phyloP scores from a whole-genome alignment of 2,329 filamentous ascomycete species.

The Sporothrix globosa region DNA sequence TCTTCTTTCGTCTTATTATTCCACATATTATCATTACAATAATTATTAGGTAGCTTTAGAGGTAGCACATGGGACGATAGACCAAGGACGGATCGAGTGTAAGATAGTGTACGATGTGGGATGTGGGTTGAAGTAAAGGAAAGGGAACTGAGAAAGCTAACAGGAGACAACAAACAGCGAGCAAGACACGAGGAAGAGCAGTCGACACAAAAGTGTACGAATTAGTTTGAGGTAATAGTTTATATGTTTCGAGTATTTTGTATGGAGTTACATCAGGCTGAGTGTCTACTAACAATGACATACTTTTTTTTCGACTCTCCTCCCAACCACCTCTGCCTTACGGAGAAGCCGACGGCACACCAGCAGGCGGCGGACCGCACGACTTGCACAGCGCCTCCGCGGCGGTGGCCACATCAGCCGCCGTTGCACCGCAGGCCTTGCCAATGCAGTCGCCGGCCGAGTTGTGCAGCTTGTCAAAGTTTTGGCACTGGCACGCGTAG shows the following conservation, averaged over 20 bases:
- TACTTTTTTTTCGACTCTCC: no score
- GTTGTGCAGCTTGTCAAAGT: constrained; percentile 22
- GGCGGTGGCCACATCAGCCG: constrained; percentile 6
- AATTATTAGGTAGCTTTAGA: not conserved
- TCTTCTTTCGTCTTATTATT: not conserved
- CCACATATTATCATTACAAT: not conserved
- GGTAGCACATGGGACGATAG: not conserved
- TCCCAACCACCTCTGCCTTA: no score
- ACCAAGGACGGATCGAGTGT: not conserved
- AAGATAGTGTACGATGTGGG: not conserved
- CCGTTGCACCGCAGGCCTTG: constrained; percentile 20
- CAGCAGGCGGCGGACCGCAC: not conserved
- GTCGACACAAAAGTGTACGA: no score
- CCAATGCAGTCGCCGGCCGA: constrained; percentile 24
- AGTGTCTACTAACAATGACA: no score
- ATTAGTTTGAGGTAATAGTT: no score
- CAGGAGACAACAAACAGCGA: no score
- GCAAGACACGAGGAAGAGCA: no score
- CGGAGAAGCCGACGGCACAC: no score
- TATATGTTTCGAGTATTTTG: no score
- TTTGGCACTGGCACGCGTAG: constrained; percentile 34
- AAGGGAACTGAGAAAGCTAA: not conserved
- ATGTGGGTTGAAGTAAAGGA: not conserved
- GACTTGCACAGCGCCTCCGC: constrained; percentile 26
- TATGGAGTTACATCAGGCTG: no score